Evolutionary conservation across 176 grass and related monocot genomes (phyloP).

Genomic region (Rhynchospora pubera): DNA sequence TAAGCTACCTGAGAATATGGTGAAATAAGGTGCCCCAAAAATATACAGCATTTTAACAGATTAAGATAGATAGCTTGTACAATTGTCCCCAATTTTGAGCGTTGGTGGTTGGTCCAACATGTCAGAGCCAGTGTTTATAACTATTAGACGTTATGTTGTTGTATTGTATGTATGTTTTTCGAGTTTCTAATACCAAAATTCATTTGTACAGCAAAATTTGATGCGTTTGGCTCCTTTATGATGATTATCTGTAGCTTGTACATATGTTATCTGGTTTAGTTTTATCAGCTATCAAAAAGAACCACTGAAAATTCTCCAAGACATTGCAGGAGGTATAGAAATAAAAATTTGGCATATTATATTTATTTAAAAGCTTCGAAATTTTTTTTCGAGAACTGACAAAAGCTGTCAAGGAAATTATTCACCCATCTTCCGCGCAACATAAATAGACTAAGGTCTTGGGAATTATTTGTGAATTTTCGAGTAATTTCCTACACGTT

Average conservation of each 20-base stretch:
- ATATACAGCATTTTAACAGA: constrained; percentile 24
- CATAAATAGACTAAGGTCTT: too few relatives aligned
- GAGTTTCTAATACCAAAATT: constrained; percentile 13
- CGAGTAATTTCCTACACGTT: too few relatives aligned
- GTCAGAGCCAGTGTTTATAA: constrained; percentile 17
- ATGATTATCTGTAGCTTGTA: background rate
- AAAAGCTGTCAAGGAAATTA: too few relatives aligned
- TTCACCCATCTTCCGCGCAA: too few relatives aligned
- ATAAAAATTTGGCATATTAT: background rate
- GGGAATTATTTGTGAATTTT: too few relatives aligned
- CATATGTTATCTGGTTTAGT: background rate
- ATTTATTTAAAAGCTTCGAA: background rate
- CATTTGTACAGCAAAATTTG: constrained; percentile 7
- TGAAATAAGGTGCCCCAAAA: background rate
- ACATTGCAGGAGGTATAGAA: too few relatives aligned
- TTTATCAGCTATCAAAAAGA: background rate
- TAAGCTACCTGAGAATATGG: constrained; percentile 19
- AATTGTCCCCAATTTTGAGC: constrained; percentile 25
- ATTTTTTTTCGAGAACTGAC: too few relatives aligned
- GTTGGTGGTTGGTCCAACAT: constrained; percentile 6
- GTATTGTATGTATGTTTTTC: constrained; percentile 5
- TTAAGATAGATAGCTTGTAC: constrained; percentile 21
- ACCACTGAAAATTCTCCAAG: too few relatives aligned
- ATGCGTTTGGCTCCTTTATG: background rate
- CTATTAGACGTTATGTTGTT: constrained; percentile 1